These are phyloP conservation scores for Rhododendron ferrugineum DNA, from an alignment of 148 eudicot species.

Conservation along the genomic window DNA sequence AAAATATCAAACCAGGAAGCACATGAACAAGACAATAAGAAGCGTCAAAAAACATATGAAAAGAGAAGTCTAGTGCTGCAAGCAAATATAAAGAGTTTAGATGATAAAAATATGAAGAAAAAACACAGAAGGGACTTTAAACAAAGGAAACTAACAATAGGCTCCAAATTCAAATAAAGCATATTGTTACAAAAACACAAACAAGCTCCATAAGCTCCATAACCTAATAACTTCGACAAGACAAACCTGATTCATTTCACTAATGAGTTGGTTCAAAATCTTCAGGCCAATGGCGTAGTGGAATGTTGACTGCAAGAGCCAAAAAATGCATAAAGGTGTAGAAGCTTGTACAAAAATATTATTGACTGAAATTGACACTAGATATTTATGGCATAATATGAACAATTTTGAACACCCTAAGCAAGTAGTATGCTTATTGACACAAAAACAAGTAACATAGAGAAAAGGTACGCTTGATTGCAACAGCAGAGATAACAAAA, in stretches of 20 bases:
- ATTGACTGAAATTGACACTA: neutral
- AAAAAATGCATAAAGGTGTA: neutral
- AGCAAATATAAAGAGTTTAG: neutral
- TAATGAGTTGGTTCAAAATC: constrained; percentile 29
- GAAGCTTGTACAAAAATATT: neutral
- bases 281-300: constrained; percentile 29
- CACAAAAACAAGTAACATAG: neutral
- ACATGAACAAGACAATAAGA: neutral
- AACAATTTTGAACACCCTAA: neutral
- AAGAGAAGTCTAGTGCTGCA: neutral
- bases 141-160: neutral
- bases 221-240: constrained; percentile 10
- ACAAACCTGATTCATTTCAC: constrained; percentile 31
- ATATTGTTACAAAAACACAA: neutral
- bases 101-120: neutral
- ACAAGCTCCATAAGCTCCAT: constrained; percentile 1
- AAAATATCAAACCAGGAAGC: neutral
- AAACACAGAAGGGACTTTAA: neutral
- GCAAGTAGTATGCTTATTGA: neutral
- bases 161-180: neutral
- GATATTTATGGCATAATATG: neutral
- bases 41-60: neutral
- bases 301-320: constrained; percentile 13
- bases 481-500: neutral
- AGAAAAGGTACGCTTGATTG: neutral